Conservation (phyloP, 2,329 filamentous ascomycete species). For the Nemania serpens region DNA sequence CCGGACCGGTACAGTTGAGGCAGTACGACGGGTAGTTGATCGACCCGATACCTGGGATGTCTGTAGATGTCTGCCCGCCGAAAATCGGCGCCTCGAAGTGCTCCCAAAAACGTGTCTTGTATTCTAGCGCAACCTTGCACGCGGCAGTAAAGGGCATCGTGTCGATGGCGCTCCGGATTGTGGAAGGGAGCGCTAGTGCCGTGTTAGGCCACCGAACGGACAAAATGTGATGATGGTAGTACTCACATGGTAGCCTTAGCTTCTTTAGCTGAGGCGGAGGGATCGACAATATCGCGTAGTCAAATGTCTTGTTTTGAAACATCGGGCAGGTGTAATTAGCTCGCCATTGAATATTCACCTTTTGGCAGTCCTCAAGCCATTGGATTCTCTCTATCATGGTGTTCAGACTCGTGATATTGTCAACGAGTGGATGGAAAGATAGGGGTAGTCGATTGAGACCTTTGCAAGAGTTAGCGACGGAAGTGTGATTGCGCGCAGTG, state of each 20-base stretch:
- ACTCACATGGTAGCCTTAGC: not conserved
- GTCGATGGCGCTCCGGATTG: constrained; percentile 2
- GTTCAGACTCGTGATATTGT: not conserved
- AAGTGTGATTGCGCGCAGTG: not conserved
- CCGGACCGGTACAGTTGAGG: not conserved
- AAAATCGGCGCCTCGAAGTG: not conserved
- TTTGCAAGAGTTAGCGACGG: not conserved
- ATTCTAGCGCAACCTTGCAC: not conserved
- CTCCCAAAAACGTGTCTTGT: constrained; percentile 1
- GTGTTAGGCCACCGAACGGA: not conserved
- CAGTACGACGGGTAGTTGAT: not conserved
- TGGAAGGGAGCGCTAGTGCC: not conserved
- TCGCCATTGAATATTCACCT: not conserved
- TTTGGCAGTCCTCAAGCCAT: not conserved
- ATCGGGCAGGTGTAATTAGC: not conserved
- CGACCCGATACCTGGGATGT: not conserved
- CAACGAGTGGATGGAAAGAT: not conserved
- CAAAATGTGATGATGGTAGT: not conserved
- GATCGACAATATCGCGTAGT: not conserved
- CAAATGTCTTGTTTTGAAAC: not conserved
- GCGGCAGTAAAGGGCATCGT: not conserved
- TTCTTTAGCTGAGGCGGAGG: constrained; percentile 1
- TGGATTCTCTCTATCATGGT: constrained; percentile 2
- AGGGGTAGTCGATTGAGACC: not conserved
- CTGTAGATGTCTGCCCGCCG: not conserved